Conservation (phyloP, 2,329 filamentous ascomycete genomes). For the Diplodia corticola region DNA sequence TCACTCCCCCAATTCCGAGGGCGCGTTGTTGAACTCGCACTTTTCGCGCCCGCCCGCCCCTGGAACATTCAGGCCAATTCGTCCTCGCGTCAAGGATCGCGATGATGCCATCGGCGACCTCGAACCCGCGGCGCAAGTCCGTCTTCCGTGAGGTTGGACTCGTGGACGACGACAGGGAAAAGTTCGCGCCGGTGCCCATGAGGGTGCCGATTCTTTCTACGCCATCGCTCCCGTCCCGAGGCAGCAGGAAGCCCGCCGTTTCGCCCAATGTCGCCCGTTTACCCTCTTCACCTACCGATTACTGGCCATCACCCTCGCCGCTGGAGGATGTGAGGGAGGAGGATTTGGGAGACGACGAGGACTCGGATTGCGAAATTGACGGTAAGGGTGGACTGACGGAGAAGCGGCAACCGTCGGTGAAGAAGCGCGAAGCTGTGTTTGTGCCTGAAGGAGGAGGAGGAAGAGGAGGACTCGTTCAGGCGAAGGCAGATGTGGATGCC, state of each 20-base stretch:
- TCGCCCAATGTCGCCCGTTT: not conserved
- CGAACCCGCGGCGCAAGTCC: constrained; percentile 20
- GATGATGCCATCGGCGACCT: constrained; percentile 18
- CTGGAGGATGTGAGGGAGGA: constrained; percentile 6
- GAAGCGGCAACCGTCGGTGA: not conserved
- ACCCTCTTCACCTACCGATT: not conserved
- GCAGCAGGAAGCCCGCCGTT: not conserved
- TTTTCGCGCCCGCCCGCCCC: not conserved
- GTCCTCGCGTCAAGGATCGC: not conserved
- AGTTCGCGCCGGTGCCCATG: not conserved
- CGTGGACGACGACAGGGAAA: constrained; percentile 8
- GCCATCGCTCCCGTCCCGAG: not conserved
- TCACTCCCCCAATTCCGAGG: not conserved
- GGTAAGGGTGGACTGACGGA: not conserved
- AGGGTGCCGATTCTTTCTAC: not conserved
- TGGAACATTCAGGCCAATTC: not conserved
- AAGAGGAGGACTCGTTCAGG: not conserved
- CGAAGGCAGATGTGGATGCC: not conserved
- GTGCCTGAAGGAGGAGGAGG: not conserved
- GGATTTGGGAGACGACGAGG: not conserved
- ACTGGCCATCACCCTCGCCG: not conserved
- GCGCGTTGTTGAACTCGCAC: not conserved
- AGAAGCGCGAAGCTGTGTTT: not conserved
- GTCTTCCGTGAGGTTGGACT: constrained; percentile 21
- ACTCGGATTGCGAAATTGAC: not conserved